Conservation (phyloP, 371 early-diverging fungal species). For the Rhizomucor pusillus region DNA sequence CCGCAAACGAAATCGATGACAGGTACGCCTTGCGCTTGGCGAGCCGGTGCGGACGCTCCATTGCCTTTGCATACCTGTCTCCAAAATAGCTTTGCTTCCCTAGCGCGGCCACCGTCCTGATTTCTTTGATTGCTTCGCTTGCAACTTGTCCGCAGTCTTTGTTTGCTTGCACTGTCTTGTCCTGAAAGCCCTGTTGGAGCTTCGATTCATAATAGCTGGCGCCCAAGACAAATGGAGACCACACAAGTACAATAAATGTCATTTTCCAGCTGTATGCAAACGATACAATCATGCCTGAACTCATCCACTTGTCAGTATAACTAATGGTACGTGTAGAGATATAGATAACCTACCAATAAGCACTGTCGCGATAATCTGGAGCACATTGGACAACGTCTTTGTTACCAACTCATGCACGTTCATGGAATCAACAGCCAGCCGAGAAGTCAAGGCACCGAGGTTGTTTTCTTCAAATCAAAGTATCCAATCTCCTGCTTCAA, state of each 20-base stretch:
- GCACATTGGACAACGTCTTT: constrained; percentile 53
- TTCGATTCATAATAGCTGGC: constrained; percentile 24
- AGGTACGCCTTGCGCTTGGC: constrained; percentile 48
- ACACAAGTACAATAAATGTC: constrained; percentile 40
- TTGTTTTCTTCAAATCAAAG: constrained; percentile 82
- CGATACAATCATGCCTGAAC: constrained; percentile 23
- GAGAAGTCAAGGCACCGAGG: constrained; percentile 76
- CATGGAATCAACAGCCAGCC: constrained; percentile 75
- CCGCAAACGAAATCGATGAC: constrained; percentile 52
- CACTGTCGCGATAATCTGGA: constrained; percentile 45
- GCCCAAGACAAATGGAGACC: constrained; percentile 32
- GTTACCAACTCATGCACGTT: constrained; percentile 62
- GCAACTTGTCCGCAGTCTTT: constrained; percentile 60
- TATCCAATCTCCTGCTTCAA: constrained; percentile 77
- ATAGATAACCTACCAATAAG: too few species aligned
- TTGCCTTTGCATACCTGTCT: constrained; percentile 41
- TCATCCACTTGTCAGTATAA: not conserved
- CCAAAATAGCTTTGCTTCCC: constrained; percentile 66
- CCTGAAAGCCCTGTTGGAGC: constrained; percentile 30
- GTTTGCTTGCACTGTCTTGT: constrained; percentile 52
- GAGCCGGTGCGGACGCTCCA: constrained; percentile 51
- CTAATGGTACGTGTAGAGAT: not conserved
- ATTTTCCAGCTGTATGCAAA: constrained; percentile 44
- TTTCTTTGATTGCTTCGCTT: constrained; percentile 71
- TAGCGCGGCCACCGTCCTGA: constrained; percentile 77